Base-by-base conservation (phyloP, 129 eudicot genomes). In the Solidago caesia region DNA sequence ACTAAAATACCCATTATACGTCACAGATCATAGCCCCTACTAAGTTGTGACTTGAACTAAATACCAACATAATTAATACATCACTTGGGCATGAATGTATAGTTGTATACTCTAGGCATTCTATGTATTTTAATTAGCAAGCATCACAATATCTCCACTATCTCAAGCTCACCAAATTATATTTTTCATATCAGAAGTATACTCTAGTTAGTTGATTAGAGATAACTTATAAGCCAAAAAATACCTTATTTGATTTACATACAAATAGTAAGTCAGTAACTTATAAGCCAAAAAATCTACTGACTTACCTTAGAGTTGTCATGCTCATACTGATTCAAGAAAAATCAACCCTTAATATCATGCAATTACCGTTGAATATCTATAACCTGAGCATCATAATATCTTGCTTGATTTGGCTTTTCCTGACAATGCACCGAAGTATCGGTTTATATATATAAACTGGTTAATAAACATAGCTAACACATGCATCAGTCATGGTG, bases 291-390 rank as follows among this genome's bases (percentile, higher is more conserved):
- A n/a, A n/a, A n/a, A n/a, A n/a, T n/a, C n/a, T n/a, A n/a, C n/a
- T n/a, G n/a, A n/a, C 68, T 70, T 82, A 82, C 98, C 98, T 90
- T 92, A 8, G 79, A 39, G 39, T 86, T 80, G 68, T 90, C 87
- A 58, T 93, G 96, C 75, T 79, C 85, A 48, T 93, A 93, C 21
- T 84, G 85, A 71, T 90, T 74, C 75, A 72, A 75, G 84, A 88
- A 93, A 65, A 84, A 47, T 79, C 97, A 93, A 74, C 97, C 98
- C 78, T 96, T 83, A 67, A 89, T 84, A 79, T 93, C 98, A 82
- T 93, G 98, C 89, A 78, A 71, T 72, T 80, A 86, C 68, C 91
- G 78, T 66, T 85, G 86, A 68, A 90, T 75, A 49, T 85, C 84
- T 4, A 86, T 13, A 75, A 93, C 82, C 69, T 75, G 88, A 56